phyloP scores from a whole-genome alignment of 768 basidiomycete species.

The Paxillus involutus region DNA sequence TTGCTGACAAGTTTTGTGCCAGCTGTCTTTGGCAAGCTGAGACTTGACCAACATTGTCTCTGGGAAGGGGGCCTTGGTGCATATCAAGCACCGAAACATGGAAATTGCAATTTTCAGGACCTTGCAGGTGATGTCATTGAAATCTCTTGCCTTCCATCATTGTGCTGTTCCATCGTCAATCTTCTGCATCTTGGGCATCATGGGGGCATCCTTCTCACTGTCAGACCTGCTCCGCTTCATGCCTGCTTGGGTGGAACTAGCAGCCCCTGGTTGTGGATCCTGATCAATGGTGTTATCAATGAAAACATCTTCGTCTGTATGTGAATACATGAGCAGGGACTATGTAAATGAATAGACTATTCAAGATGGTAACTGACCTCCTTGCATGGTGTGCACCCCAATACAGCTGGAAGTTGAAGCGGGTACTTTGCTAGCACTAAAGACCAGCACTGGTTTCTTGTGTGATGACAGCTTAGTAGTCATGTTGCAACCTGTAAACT shows the following conservation, averaged over 20 bases:
- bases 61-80: constrained; percentile 21
- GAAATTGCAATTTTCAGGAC: constrained; percentile 16
- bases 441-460: not conserved
- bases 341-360: too few relatives aligned
- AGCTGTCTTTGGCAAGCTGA: constrained; percentile 1
- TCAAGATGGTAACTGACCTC: not conserved
- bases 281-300: not conserved
- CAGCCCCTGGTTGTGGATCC: not conserved
- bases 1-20: not conserved
- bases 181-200: not conserved
- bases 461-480: not conserved
- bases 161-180: not conserved
- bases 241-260: not conserved
- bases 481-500: not conserved
- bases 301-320: not conserved
- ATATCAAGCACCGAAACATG: constrained; percentile 15
- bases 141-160: constrained; percentile 14
- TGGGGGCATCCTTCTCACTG: not conserved
- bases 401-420: not conserved
- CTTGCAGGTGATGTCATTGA: constrained; percentile 15
- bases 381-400: not conserved
- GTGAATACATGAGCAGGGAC: too few relatives aligned
- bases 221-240: not conserved
- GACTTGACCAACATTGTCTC: constrained; percentile 5
- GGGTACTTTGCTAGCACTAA: not conserved